Conservation (phyloP, 2,329 filamentous ascomycete species). For the Chaetomium globosum region DNA sequence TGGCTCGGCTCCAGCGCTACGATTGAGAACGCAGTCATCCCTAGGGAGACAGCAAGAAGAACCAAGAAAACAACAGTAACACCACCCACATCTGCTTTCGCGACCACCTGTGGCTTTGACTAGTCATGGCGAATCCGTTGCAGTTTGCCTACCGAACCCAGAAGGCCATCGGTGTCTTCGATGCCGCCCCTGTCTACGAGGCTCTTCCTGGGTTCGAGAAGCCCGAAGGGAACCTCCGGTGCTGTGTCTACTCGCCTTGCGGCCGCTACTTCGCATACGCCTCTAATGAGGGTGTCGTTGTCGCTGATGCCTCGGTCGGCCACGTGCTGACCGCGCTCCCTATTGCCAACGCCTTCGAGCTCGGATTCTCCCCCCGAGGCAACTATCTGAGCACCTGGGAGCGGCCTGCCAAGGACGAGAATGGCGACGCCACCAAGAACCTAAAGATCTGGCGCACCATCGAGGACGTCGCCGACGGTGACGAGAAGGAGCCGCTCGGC, state of each 20-base stretch:
- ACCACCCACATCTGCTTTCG: slow-evolving; percentile 36
- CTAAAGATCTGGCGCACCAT: slow-evolving; percentile 92
- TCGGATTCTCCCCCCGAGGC: slow-evolving; percentile 89
- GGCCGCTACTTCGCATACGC: slow-evolving; percentile 97
- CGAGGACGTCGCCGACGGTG: slow-evolving; percentile 64
- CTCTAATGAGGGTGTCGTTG: slow-evolving; percentile 79
- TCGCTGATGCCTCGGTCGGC: slow-evolving; percentile 80
- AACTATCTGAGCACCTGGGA: slow-evolving; percentile 98
- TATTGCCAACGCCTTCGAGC: slow-evolving; percentile 84
- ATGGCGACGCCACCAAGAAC: slow-evolving; percentile 92
- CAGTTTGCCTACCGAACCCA: slow-evolving; percentile 97
- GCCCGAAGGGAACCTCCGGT: slow-evolving; percentile 92
- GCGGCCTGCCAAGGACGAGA: slow-evolving; percentile 86
- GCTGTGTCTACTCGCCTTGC: slow-evolving; percentile 92
- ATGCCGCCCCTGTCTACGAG: slow-evolving; percentile 87
- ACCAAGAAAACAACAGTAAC: slow-evolving; percentile 36
- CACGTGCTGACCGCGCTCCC: slow-evolving; percentile 73
- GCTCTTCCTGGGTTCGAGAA: slow-evolving; percentile 79
- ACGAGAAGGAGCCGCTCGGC: slow-evolving; percentile 74
- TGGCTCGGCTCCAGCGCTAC: slow-evolving; percentile 15
- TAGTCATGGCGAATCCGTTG: slow-evolving; percentile 91
- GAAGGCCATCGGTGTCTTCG: slow-evolving; percentile 92
- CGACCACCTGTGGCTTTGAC: slow-evolving; percentile 74
- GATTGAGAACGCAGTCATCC: slow-evolving; percentile 15
- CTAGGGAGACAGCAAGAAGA: slow-evolving; percentile 30